phyloP scores from a whole-genome alignment of 2,329 filamentous ascomycete genomes.

The Alternaria sp. region DNA sequence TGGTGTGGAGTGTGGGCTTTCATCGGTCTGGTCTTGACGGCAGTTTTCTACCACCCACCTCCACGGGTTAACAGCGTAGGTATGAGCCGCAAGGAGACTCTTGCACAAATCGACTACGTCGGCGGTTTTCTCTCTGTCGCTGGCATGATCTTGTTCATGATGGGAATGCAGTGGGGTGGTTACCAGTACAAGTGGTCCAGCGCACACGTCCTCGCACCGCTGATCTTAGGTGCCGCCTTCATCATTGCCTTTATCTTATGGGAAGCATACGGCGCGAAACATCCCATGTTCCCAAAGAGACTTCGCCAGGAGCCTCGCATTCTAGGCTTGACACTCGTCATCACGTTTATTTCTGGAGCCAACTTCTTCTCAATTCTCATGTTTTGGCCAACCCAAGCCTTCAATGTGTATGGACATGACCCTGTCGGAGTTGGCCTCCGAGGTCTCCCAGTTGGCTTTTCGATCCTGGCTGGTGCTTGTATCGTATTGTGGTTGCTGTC shows the following conservation, averaged over 20 bases:
- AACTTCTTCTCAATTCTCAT: constrained; percentile 47
- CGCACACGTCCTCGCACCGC: constrained; percentile 62
- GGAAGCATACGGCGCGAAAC: constrained; percentile 44
- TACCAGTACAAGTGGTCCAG: constrained; percentile 64
- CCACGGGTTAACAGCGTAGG: constrained; percentile 49
- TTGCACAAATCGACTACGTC: constrained; percentile 40
- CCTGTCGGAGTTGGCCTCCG: constrained; percentile 71
- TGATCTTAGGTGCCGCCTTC: constrained; percentile 60
- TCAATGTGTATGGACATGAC: constrained; percentile 59
- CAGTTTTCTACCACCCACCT: constrained; percentile 55
- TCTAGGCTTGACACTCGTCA: constrained; percentile 39
- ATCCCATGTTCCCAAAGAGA: constrained; percentile 56
- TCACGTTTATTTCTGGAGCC: constrained; percentile 45
- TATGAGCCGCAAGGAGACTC: constrained; percentile 35
- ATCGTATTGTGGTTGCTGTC: constrained; percentile 67
- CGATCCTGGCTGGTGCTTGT: constrained; percentile 69
- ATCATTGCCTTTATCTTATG: constrained; percentile 61
- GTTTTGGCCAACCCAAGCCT: constrained; percentile 47
- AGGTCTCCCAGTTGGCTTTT: constrained; percentile 70
- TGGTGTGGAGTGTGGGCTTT: constrained; percentile 62
- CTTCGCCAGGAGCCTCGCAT: constrained; percentile 40
- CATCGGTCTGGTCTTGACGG: constrained; percentile 61
- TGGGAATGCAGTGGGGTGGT: constrained; percentile 58
- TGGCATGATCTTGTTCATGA: constrained; percentile 43
- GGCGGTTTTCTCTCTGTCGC: constrained; percentile 36